Evolutionary conservation across 163 green algal species (phyloP), one percentile per base, ranked within the genome.

Genomic region (Chlorella variabilis): DNA sequence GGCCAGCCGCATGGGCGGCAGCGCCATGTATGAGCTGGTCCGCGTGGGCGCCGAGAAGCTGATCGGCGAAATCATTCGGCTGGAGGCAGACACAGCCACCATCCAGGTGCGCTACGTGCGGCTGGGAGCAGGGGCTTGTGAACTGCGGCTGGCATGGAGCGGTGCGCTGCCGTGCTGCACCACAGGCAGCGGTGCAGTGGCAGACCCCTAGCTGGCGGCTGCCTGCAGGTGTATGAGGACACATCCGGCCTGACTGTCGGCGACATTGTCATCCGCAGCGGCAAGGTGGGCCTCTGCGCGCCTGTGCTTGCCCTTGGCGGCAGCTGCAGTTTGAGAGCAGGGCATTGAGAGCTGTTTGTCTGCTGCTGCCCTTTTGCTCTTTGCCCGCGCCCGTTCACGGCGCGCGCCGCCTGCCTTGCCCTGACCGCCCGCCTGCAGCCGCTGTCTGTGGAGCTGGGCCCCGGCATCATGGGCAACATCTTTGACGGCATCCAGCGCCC

Each of bases 1-100:
- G 70, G 96, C 96, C 38, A 89, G 95, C 66, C 92, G 93, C 78
- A 99, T 99, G 95, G 82, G 82, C 78, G 96, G 96, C n/a, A 90
- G 93, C 36, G 96, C 96, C 36, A 99, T 99, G 97, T 99, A 99
- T 88, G 97, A 99, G 93, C 93, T 99, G 33, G 96, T 99, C 18
- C 94, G 97, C 49, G 97, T 99, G 39, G 97, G 97, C 36, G 74
- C 89, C 15, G 94, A 98, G 78, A 91, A 95, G 54, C 93, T 99
- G 56, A 99, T 99, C 81, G 97, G 97, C 49, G 97, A 99, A 85
- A 99, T 99, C 87, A 99, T 99, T 89, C 93, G 97, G 29, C 89
- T 99, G 42, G 97, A 99, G 88, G 94, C 92, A 20, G 95, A 99
- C 84, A 98, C 89, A 38, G 97, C 97, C 7, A 99, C 97, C 49